Evolutionary conservation across 257 asterid genomes (phyloP), one percentile per base, ranked within the genome.

Genomic region (Nicotiana paniculata): DNA sequence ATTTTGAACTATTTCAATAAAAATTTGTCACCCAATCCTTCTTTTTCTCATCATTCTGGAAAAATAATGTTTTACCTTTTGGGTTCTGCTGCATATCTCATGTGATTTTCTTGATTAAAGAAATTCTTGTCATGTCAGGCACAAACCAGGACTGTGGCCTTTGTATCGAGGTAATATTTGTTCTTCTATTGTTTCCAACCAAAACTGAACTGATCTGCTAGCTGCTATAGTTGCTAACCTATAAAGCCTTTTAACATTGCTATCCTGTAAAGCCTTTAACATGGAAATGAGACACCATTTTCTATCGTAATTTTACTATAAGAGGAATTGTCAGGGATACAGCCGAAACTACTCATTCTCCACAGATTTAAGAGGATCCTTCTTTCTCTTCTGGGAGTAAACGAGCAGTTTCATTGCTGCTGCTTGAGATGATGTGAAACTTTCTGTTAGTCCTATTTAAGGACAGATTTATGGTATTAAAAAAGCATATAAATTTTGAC

Each of bases 141-240:
- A 77, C 80, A 90, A 90, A 57, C 97, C 98, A 43, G 95, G 91
- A 81, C 80, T 96, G 83, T 96, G 99, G 99, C 99, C 99, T 48
- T 92, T 96, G 65, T 96, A 94, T 92, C 95, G 99, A 93, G 99
- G 97, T 96, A 88, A 79, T 81, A 64, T 57, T 83, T 30, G 79
- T 53, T 65, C 61, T 54, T 75, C 58, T 66, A 6, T 61, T 51
- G 4, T 28, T 62, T 58, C 57, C 63, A 51, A 61, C 63, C 46
- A 74, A 51, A 74, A 74, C 26, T 15, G 43, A 51, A 75, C 37
- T 51, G 26, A 51, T 75, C 46, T 75, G 26, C 61, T 75, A 7
- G 46, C 59, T 58, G 64, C 3, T 58, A 58, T 58, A 58, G 26
- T n/a, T 74, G 79, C 63, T 66, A 66, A 32, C 48, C 30, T 74